phyloP scores from a whole-genome alignment of 768 basidiomycete genomes.

The Pholiota microspora region DNA sequence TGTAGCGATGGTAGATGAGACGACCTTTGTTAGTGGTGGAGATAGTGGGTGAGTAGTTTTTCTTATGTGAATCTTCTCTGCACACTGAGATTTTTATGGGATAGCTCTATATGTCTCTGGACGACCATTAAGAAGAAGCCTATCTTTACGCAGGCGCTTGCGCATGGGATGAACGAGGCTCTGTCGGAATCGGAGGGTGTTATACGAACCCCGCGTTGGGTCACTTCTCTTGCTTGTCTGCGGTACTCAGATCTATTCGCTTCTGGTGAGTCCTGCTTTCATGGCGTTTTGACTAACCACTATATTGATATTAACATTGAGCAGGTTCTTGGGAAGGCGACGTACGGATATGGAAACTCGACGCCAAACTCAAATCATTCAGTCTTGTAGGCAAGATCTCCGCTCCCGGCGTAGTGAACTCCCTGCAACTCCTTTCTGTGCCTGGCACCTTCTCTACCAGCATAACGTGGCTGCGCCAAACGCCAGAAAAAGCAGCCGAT shows the following conservation, averaged over 20 bases:
- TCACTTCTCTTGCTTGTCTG: slow-evolving; percentile 79
- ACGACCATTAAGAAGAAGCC: slow-evolving; percentile 93
- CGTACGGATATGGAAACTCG: slow-evolving; percentile 90
- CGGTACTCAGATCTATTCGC: slow-evolving; percentile 90
- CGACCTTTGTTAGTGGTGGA: slow-evolving; percentile 88
- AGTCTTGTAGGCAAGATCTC: slow-evolving; percentile 59
- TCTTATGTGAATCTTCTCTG: neutral
- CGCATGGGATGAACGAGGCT: slow-evolving; percentile 81
- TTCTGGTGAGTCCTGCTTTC: slow-evolving; percentile 62
- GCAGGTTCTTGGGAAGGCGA: slow-evolving; percentile 92
- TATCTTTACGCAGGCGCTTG: slow-evolving; percentile 78
- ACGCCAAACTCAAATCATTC: slow-evolving; percentile 77
- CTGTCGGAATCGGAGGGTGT: slow-evolving; percentile 72
- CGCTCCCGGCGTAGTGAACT: slow-evolving; percentile 83
- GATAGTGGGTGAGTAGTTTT: slow-evolving; percentile 81
- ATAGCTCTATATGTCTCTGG: slow-evolving; percentile 91
- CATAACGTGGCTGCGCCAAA: slow-evolving; percentile 31
- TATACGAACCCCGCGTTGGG: slow-evolving; percentile 83
- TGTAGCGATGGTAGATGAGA: slow-evolving; percentile 94
- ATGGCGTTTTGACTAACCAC: too few species aligned
- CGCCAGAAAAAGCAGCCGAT: neutral
- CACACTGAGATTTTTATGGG: neutral
- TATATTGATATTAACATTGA: neutral
- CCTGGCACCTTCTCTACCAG: slow-evolving; percentile 43
- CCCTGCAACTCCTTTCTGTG: slow-evolving; percentile 74